Conservation (phyloP, 495 filamentous ascomycete genomes). For the Aspergillus coremiiformis region DNA sequence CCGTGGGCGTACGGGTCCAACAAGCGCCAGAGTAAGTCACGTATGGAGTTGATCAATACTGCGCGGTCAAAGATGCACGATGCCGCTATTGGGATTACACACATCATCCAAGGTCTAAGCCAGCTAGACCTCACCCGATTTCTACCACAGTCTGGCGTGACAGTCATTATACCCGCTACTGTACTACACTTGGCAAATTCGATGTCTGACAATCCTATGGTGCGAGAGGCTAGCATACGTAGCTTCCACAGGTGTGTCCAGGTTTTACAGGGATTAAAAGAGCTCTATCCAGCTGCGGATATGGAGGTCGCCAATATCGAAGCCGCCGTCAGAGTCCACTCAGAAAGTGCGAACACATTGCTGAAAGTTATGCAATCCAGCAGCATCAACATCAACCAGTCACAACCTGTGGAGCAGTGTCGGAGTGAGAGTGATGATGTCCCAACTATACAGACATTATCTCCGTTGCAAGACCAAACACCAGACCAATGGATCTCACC, state of each 20-base stretch:
- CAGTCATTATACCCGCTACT: slow-evolving; percentile 76
- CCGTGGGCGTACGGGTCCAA: slow-evolving; percentile 60
- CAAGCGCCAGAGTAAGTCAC: slow-evolving; percentile 37
- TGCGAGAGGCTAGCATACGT: slow-evolving; percentile 55
- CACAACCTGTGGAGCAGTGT: slow-evolving; percentile 1
- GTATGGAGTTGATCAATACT: slow-evolving; percentile 32
- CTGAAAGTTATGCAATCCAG: slow-evolving; percentile 33
- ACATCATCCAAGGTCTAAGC: slow-evolving; percentile 64
- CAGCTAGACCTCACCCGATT: slow-evolving; percentile 61
- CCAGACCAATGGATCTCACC: slow-evolving; percentile 10
- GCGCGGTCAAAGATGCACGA: slow-evolving; percentile 68
- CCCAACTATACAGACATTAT: slow-evolving; percentile 3
- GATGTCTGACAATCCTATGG: slow-evolving; percentile 60
- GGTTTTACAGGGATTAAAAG: slow-evolving; percentile 66
- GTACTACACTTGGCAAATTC: slow-evolving; percentile 83
- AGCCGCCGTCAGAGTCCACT: slow-evolving; percentile 58
- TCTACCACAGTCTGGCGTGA: slow-evolving; percentile 78
- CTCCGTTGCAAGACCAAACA: not conserved
- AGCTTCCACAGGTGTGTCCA: slow-evolving; percentile 76
- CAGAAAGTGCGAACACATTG: slow-evolving; percentile 25
- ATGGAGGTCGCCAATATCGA: slow-evolving; percentile 74
- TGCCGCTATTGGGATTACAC: slow-evolving; percentile 68
- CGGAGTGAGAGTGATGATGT: slow-evolving; percentile 15
- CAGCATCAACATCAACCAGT: slow-evolving; percentile 9
- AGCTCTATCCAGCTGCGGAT: slow-evolving; percentile 77